phyloP scores from a whole-genome alignment of 2,329 filamentous ascomycete genomes.

The Microdochium trichocladiopsis region DNA sequence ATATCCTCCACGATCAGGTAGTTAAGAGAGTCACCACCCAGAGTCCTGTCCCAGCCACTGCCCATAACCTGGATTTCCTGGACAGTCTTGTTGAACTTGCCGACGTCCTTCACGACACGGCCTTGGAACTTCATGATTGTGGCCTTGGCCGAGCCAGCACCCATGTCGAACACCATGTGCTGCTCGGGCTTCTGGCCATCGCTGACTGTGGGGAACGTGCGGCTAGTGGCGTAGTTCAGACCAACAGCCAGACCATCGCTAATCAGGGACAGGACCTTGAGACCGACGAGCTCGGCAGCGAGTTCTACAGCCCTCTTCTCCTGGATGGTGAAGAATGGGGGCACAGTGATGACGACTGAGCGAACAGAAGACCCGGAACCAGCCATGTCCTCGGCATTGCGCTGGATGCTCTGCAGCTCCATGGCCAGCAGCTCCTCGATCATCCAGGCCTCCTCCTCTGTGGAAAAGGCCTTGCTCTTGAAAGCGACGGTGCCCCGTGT shows the following conservation, averaged over 20 bases:
- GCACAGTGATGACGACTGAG: constrained; percentile 83
- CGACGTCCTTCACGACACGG: constrained; percentile 81
- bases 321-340: constrained; percentile 81
- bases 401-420: constrained; percentile 86
- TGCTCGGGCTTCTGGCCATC: constrained; percentile 83
- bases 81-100: constrained; percentile 91
- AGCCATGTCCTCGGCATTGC: constrained; percentile 79
- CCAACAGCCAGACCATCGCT: constrained; percentile 90
- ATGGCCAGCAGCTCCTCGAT: constrained; percentile 94
- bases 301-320: constrained; percentile 82
- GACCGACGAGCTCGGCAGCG: constrained; percentile 79
- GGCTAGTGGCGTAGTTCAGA: constrained; percentile 87
- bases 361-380: constrained; percentile 67
- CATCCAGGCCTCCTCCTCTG: constrained; percentile 60
- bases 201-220: constrained; percentile 79
- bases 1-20: constrained; percentile 85
- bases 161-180: constrained; percentile 96
- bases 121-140: constrained; percentile 87
- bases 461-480: constrained; percentile 62
- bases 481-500: constrained; percentile 69
- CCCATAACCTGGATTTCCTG: constrained; percentile 91
- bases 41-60: constrained; percentile 78
- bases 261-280: constrained; percentile 78
- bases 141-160: constrained; percentile 87
- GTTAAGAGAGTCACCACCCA: constrained; percentile 88